Evolutionary conservation across 2,329 filamentous ascomycete genomes (phyloP), one percentile per base, ranked within the genome.

Genomic region (Arthrobotrys sphaeroides): DNA sequence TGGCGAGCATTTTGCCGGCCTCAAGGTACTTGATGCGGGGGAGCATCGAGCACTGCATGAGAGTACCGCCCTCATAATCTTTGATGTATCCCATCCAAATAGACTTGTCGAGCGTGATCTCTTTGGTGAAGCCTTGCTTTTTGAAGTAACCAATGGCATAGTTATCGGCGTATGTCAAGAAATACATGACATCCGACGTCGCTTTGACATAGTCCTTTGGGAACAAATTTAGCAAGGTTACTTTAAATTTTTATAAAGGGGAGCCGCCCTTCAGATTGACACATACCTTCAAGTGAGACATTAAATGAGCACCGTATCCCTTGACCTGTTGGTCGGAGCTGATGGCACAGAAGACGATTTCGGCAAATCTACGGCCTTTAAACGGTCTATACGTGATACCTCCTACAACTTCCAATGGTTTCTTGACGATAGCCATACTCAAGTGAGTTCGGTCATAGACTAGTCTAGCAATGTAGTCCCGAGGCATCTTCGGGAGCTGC

Each of bases 71-170:
- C 83, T 99, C 95, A 82, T 99, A 99, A 82, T 99, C 95, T 82
- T 99, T 99, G 85, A 99, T 99, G 80, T 98, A 99, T 1, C 95
- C 95, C 95, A 98, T 98, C 95, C 95, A 99, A 2, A 93, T 90
- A 1, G 90, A 89, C 80, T 90, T 91, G 73, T 95, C 91, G 0
- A 99, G 88, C 0, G 94, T 97, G 78, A 99, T 98, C 80, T 99
- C 94, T 82, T 99, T 99, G 1, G 95, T 98, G 81, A 99, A 99
- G 0, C 95, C 95, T 82, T 99, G 95, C 82, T 99, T 99, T 83
- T 98, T 96, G 84, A 99, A 99, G 83, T 98, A 99, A 9, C 95
- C 95, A 78, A 97, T 99, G 40, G 95, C 95, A 81, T 98, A 98
- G 83, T 99, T 99, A 83, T 99, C 95, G 78, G 95, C 95, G 81